A percentile compares a stretch with the other conserved stretches of the same genome.
phyloP scores from a whole-genome alignment of 176 grass and related monocot genomes.

The Paspalum notatum region DNA sequence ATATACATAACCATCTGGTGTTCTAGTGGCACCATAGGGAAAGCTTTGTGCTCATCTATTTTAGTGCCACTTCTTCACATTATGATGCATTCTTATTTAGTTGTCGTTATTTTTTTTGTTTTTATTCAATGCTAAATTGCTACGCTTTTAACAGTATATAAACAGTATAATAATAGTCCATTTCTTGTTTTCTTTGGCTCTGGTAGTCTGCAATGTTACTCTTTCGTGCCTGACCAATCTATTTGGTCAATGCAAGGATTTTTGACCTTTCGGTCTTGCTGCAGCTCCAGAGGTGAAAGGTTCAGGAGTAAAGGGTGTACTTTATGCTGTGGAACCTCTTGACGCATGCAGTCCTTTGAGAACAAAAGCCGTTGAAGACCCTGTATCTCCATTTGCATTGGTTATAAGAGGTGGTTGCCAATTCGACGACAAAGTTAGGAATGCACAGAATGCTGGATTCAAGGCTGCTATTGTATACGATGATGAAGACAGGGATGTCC shows the following conservation, averaged over 20 bases:
- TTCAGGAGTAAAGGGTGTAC: constrained; percentile 62
- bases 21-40: background rate
- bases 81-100: background rate
- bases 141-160: too few relatives aligned
- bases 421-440: constrained; percentile 84
- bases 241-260: constrained; percentile 1
- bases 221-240: background rate
- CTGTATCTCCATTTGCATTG: constrained; percentile 65
- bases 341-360: constrained; percentile 72
- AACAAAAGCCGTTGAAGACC: constrained; percentile 47
- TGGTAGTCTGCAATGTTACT: background rate
- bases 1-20: background rate
- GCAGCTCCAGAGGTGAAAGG: constrained; percentile 69
- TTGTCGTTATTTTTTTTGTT: background rate
- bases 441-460: constrained; percentile 79
- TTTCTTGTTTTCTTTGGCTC: background rate
- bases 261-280: constrained; percentile 31
- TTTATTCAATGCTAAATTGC: background rate
- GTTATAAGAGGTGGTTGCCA: constrained; percentile 82
- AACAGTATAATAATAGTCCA: too few relatives aligned
- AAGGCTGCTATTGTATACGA: constrained; percentile 83
- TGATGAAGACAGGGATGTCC: constrained; percentile 49
- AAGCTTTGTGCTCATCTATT: background rate
- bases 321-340: constrained; percentile 68
- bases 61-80: background rate